These are phyloP conservation scores for Pachysandra terminalis DNA, from an alignment of 164 flowering plant genomes.

Conservation along the genomic window DNA sequence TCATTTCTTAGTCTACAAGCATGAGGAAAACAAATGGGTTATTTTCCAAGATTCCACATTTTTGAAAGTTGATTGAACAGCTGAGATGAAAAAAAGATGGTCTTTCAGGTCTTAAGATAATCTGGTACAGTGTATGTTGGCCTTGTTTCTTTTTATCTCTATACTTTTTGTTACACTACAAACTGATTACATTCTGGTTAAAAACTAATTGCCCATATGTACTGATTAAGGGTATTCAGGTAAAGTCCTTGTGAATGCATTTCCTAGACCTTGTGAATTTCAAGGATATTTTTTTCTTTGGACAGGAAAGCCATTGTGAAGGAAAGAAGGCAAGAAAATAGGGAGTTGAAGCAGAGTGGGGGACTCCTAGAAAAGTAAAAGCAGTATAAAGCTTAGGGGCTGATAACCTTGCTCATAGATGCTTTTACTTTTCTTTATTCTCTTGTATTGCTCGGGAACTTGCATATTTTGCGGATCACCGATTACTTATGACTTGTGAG, in stretches of 20 bases:
- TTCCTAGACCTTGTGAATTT: too few relatives aligned
- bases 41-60: background rate
- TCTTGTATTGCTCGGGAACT: too few relatives aligned
- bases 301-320: too few relatives aligned
- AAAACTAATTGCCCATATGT: background rate
- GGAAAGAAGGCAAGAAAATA: too few relatives aligned
- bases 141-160: background rate
- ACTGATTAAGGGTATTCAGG: background rate
- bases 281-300: conserved; percentile 13
- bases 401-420: too few relatives aligned
- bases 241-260: background rate
- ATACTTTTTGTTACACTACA: conserved; percentile 1
- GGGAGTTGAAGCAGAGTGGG: conserved; percentile 8
- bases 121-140: background rate
- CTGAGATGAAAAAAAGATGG: conserved; percentile 18
- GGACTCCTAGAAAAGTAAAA: conserved; percentile 20
- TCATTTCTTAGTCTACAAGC: too few relatives aligned
- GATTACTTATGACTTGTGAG: conserved; percentile 14
- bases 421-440: too few relatives aligned
- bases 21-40: background rate
- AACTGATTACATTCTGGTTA: too few relatives aligned
- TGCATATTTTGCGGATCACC: too few relatives aligned
- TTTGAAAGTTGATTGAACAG: background rate
- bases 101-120: conserved; percentile 5
- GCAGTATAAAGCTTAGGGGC: too few relatives aligned